A percentile compares a stretch with the other conserved stretches of the same genome.
Evolutionary conservation across 331 rosid species (phyloP).

Genomic region (Cucumis variabilis): DNA sequence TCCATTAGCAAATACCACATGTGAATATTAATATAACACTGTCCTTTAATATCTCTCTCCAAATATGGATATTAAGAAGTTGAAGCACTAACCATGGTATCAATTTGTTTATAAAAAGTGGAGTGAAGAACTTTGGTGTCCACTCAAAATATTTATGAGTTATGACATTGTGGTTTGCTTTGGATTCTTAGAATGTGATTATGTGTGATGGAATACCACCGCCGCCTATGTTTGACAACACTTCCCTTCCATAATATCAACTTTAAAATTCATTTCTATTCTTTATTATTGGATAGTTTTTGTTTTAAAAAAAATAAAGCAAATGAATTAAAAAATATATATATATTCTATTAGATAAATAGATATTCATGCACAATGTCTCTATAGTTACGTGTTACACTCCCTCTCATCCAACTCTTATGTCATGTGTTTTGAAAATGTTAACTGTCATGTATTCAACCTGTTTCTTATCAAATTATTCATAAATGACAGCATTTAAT

Average conservation of each 20-base stretch:
- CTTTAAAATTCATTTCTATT: not conserved
- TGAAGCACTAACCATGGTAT: not conserved
- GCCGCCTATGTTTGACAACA: not conserved
- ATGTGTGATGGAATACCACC: slow-evolving; percentile 18
- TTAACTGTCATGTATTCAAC: too few species aligned
- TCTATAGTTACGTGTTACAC: too few species aligned
- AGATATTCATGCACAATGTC: too few species aligned
- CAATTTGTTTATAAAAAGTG: not conserved
- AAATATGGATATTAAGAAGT: not conserved
- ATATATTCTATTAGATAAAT: too few species aligned
- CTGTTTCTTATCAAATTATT: too few species aligned
- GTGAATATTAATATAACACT: not conserved
- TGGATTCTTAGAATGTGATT: not conserved
- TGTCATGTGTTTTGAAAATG: too few species aligned
- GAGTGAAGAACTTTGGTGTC: not conserved
- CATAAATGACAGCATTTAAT: too few species aligned
- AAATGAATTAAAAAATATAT: too few species aligned
- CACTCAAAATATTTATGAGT: not conserved
- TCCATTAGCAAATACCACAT: not conserved
- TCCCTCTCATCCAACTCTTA: too few species aligned
- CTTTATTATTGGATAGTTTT: too few species aligned
- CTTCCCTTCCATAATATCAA: not conserved
- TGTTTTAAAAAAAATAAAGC: too few species aligned
- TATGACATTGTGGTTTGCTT: not conserved
- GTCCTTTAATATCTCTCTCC: not conserved